These are phyloP conservation scores for Mycena sp. DNA, from an alignment of 1,284 basidiomycete species.

Conservation along the genomic window DNA sequence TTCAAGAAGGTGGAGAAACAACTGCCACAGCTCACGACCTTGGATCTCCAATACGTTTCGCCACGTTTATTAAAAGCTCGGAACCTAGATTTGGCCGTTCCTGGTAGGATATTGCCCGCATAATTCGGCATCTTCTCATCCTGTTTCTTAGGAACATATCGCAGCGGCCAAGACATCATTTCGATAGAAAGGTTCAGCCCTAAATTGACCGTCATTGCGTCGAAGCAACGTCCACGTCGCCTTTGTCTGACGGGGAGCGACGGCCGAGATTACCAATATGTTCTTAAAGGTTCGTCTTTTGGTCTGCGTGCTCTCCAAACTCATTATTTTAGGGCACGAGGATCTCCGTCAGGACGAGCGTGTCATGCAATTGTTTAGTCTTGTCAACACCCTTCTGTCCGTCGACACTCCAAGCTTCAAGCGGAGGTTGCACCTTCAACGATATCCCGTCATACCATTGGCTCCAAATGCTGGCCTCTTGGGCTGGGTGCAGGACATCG, in stretches of 20 bases:
- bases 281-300: slow-evolving; percentile 81
- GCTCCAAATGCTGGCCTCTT: slow-evolving; percentile 96
- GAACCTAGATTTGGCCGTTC: slow-evolving; percentile 94
- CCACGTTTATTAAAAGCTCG: slow-evolving; percentile 91
- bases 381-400: slow-evolving; percentile 95
- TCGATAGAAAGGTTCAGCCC: slow-evolving; percentile 88
- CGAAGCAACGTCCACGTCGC: slow-evolving; percentile 97
- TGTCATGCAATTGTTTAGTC: slow-evolving; percentile 98
- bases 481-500: slow-evolving; percentile 97
- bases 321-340: slow-evolving; percentile 81
- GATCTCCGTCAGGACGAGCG: slow-evolving; percentile 99
- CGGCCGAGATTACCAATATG: slow-evolving; percentile 93
- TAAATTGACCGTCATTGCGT: slow-evolving; percentile 93
- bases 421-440: slow-evolving; percentile 94
- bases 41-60: slow-evolving; percentile 98
- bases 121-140: slow-evolving; percentile 1
- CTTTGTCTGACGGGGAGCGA: slow-evolving; percentile 92
- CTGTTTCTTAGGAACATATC: slow-evolving; percentile 83
- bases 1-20: slow-evolving; percentile 98
- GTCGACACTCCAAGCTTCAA: slow-evolving; percentile 97
- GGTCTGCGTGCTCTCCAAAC: neutral
- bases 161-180: slow-evolving; percentile 89
- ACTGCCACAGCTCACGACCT: slow-evolving; percentile 87
- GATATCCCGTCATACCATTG: slow-evolving; percentile 93
- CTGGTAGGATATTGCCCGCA: slow-evolving; percentile 64